phyloP scores from a whole-genome alignment of 441 rosid genomes.

The Mallotus repandus region DNA sequence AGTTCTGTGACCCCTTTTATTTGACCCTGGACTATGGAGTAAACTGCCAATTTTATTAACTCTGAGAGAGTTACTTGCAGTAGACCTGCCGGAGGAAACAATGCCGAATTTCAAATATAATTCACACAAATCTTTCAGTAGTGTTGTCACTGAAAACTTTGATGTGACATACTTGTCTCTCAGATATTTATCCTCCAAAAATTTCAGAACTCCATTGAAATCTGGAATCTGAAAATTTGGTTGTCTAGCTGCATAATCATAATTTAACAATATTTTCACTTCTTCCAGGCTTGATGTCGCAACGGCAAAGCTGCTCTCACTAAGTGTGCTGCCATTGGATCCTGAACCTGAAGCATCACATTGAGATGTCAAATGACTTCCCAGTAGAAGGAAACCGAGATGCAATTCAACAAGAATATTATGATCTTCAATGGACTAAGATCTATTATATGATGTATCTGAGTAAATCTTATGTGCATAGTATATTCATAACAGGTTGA shows the following conservation, averaged over 20 bases:
- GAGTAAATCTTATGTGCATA: too few relatives aligned
- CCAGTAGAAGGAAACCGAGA: neutral
- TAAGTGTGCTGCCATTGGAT: neutral
- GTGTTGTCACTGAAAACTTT: conserved; percentile 22
- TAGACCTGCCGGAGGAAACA: neutral
- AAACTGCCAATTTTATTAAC: conserved; percentile 6
- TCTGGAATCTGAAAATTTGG: conserved; percentile 20
- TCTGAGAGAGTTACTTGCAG: neutral
- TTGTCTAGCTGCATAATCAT: conserved; percentile 4
- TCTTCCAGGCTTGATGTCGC: conserved; percentile 22
- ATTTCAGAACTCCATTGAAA: conserved; percentile 18
- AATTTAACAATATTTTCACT: conserved; percentile 26
- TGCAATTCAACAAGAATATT: neutral
- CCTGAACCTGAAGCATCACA: conserved; percentile 21
- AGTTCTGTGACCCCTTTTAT: conserved; percentile 8
- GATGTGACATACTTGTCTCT: conserved; percentile 14
- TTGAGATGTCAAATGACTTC: conserved; percentile 3
- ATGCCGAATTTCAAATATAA: conserved; percentile 15
- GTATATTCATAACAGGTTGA: neutral
- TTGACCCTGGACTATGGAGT: conserved; percentile 9
- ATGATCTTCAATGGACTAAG: neutral
- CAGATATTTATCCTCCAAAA: conserved; percentile 25
- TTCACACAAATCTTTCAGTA: conserved; percentile 29
- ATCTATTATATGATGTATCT: too few relatives aligned
- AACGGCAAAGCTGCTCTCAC: conserved; percentile 11